Conservation (phyloP, 352 stramenopile species). For the Phytophthora pluvialis region DNA sequence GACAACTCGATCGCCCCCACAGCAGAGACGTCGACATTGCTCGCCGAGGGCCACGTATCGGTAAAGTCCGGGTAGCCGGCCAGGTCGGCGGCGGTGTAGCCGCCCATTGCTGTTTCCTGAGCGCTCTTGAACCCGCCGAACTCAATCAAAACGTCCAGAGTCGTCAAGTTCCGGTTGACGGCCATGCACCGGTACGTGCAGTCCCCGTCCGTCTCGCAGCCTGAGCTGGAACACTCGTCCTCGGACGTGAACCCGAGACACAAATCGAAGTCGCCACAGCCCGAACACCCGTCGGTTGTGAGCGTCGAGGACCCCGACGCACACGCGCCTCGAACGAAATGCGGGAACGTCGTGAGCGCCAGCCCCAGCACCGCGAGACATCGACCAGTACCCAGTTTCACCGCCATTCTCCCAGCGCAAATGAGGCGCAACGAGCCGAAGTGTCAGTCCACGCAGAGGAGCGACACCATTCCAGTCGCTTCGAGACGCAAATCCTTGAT, state of each 20-base stretch:
- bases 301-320: conserved; percentile 31
- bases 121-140: conserved; percentile 41
- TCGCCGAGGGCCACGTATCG: conserved; percentile 29
- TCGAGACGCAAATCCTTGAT: conserved; percentile 30
- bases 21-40: conserved; percentile 32
- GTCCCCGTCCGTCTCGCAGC: conserved; percentile 34
- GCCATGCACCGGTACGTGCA: conserved; percentile 40
- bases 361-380: conserved; percentile 9
- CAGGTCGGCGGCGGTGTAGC: conserved; percentile 9
- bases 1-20: conserved; percentile 31
- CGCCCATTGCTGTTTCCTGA: conserved; percentile 30
- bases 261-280: conserved; percentile 32
- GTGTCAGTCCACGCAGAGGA: conserved; percentile 23
- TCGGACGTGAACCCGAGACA: conserved; percentile 34
- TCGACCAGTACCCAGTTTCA: not conserved
- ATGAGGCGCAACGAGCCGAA: conserved; percentile 18
- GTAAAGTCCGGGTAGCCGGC: conserved; percentile 32
- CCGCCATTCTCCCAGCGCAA: conserved; percentile 18
- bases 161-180: conserved; percentile 30
- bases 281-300: conserved; percentile 32
- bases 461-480: not conserved
- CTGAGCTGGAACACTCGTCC: conserved; percentile 32
- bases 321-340: conserved; percentile 20
- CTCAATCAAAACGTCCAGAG: conserved; percentile 27
- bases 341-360: conserved; percentile 5